Conservation (phyloP, 192 early-diverging fungal species). For the Backusella sp. region DNA sequence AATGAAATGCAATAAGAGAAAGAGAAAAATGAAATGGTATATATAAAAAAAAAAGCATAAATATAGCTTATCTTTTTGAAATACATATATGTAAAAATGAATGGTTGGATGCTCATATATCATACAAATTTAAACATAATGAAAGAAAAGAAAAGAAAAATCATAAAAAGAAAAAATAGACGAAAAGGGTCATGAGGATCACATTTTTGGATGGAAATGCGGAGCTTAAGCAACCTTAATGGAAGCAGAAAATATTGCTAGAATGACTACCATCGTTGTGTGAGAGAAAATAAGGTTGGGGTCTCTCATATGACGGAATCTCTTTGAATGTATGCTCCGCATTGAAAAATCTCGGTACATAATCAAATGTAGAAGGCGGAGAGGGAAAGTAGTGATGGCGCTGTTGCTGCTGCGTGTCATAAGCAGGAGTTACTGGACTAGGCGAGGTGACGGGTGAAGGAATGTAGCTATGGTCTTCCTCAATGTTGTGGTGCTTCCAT, state of each 20-base stretch:
- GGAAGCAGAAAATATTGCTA: not conserved
- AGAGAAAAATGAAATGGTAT: not conserved
- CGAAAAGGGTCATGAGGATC: not conserved
- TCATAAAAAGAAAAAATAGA: not conserved
- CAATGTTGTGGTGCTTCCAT: not conserved
- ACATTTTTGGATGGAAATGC: not conserved
- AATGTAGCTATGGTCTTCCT: not conserved
- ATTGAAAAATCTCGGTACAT: constrained; percentile 1
- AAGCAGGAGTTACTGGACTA: not conserved
- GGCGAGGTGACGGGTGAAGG: not conserved
- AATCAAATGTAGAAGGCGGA: not conserved
- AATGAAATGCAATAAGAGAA: not conserved
- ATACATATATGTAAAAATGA: not conserved
- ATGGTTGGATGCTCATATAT: not conserved
- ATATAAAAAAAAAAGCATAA: not conserved
- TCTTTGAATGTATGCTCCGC: constrained; percentile 17
- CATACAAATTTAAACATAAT: not conserved
- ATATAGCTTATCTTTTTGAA: not conserved
- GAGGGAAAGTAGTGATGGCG: not conserved
- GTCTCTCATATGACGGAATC: not conserved
- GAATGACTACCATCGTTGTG: not conserved
- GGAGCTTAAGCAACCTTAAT: not conserved
- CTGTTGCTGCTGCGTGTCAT: not conserved
- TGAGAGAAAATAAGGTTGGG: not conserved
- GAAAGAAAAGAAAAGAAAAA: not conserved